Percentiles rank a stretch among this genome's conserved stretches.
phyloP scores from a whole-genome alignment of 2,329 filamentous ascomycete genomes.

The Acrodontium crateriforme region DNA sequence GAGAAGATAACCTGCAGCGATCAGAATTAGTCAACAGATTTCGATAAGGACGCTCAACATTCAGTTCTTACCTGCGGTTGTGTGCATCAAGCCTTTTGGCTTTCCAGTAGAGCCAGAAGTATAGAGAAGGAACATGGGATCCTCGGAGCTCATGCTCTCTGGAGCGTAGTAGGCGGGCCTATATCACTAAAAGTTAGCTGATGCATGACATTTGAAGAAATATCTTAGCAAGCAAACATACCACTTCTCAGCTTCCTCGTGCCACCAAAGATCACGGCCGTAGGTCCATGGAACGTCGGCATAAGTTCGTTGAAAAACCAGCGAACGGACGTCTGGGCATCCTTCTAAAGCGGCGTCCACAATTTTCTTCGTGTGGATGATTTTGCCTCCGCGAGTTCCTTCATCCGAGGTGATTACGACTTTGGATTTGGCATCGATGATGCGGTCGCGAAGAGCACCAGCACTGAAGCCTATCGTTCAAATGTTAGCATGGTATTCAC shows the following conservation, averaged over 20 bases:
- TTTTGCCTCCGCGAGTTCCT: slow-evolving; percentile 92
- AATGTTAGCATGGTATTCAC: too few species aligned
- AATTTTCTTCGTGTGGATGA: slow-evolving; percentile 97
- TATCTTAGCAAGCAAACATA: too few species aligned
- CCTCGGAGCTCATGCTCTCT: slow-evolving; percentile 80
- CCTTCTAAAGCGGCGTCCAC: slow-evolving; percentile 95
- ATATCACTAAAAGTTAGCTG: too few species aligned
- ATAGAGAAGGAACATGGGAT: slow-evolving; percentile 94
- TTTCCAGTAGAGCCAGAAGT: slow-evolving; percentile 96
- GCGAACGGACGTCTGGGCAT: slow-evolving; percentile 76
- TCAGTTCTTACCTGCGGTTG: too few species aligned
- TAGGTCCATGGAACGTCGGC: slow-evolving; percentile 81
- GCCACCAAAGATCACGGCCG: slow-evolving; percentile 93
- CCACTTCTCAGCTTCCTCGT: slow-evolving; percentile 96
- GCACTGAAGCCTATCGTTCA: slow-evolving; percentile 95
- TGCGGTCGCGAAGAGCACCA: slow-evolving; percentile 88
- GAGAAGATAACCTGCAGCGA: slow-evolving; percentile 92
- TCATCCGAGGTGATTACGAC: slow-evolving; percentile 96
- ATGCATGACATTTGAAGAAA: too few species aligned
- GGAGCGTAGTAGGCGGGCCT: slow-evolving; percentile 82
- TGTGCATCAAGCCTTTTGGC: slow-evolving; percentile 98
- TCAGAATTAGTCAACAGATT: too few species aligned
- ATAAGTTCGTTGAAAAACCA: slow-evolving; percentile 92
- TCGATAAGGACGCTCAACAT: too few species aligned
- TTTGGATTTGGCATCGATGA: slow-evolving; percentile 78